Conservation (phyloP, 2,329 filamentous ascomycete species). For the Neofusicoccum cordaticola region DNA sequence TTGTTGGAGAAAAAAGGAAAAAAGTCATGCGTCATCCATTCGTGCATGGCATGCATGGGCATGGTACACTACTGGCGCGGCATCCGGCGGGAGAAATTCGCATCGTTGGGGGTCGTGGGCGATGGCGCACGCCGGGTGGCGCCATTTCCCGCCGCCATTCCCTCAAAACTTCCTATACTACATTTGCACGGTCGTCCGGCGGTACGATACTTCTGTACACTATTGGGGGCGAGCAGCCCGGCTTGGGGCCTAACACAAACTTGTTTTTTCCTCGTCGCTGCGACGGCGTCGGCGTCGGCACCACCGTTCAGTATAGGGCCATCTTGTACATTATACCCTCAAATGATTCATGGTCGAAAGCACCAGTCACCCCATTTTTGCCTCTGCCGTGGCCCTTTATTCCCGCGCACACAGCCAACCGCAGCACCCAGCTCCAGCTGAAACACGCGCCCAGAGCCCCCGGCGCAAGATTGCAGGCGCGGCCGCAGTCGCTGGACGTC, state of each 20-base stretch:
- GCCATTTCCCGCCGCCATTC: background rate
- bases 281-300: too few species aligned
- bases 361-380: too few species aligned
- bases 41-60: background rate
- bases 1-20: background rate
- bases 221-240: background rate
- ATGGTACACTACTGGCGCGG: background rate
- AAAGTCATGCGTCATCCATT: background rate
- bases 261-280: too few species aligned
- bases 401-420: too few species aligned
- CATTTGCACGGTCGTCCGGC: background rate
- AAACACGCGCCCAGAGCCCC: too few species aligned
- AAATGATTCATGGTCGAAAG: too few species aligned
- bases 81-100: background rate
- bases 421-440: too few species aligned
- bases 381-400: too few species aligned
- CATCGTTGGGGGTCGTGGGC: background rate
- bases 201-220: background rate
- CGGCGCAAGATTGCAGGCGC: background rate
- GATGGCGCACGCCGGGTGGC: conserved; percentile 2
- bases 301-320: too few species aligned
- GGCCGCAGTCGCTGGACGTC: background rate
- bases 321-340: too few species aligned
- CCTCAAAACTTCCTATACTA: background rate
- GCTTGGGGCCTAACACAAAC: too few species aligned